phyloP scores from a whole-genome alignment of 805 yeast genomes.

The Saccharomycopsis vini region DNA sequence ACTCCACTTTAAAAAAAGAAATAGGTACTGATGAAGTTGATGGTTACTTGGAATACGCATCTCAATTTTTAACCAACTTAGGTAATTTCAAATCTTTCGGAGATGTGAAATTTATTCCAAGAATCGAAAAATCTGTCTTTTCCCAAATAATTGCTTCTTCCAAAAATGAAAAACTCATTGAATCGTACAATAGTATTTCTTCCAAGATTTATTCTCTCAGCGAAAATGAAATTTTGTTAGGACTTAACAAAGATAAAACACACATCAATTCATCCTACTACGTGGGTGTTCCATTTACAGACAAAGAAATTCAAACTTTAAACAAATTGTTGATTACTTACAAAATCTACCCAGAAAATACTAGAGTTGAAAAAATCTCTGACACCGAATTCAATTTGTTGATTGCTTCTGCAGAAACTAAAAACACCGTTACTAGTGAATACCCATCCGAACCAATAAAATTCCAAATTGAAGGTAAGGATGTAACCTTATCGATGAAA shows the following conservation, averaged over 20 bases:
- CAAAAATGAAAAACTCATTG: slow-evolving; percentile 27
- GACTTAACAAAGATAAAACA: slow-evolving; percentile 45
- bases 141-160: slow-evolving; percentile 37
- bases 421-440: slow-evolving; percentile 35
- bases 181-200: slow-evolving; percentile 34
- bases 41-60: slow-evolving; percentile 59
- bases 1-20: slow-evolving; percentile 27
- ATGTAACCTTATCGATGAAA: slow-evolving; percentile 38
- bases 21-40: slow-evolving; percentile 31
- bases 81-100: slow-evolving; percentile 86
- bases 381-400: slow-evolving; percentile 44
- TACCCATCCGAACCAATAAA: slow-evolving; percentile 40
- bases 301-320: slow-evolving; percentile 55
- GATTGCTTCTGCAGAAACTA: slow-evolving; percentile 56
- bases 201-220: slow-evolving; percentile 42
- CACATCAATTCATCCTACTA: slow-evolving; percentile 55
- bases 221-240: slow-evolving; percentile 47
- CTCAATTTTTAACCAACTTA: slow-evolving; percentile 64
- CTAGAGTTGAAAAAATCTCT: slow-evolving; percentile 54
- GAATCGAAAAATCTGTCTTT: slow-evolving; percentile 40
- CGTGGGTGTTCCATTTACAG: slow-evolving; percentile 40
- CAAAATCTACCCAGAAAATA: slow-evolving; percentile 70
- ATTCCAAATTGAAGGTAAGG: slow-evolving; percentile 31
- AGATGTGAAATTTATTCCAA: slow-evolving; percentile 77
- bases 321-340: slow-evolving; percentile 55